phyloP scores from a whole-genome alignment of 225 moss, liverwort and hornwort species.

The Takakia lepidozioides region DNA sequence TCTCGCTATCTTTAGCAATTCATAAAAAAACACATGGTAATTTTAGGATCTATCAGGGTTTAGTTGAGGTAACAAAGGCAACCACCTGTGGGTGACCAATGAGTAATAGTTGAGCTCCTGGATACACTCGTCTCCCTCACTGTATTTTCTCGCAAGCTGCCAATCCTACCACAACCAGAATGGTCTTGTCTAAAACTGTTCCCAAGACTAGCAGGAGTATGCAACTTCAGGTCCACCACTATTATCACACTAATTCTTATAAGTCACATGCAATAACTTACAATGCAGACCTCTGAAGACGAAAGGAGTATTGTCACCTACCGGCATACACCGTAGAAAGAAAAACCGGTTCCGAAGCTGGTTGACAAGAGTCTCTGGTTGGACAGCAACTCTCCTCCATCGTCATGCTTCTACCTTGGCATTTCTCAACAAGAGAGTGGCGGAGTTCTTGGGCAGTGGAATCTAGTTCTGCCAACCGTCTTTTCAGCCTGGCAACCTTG shows the following conservation, averaged over 20 bases:
- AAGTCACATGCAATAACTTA: neutral
- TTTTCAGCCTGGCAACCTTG: slow-evolving; percentile 20
- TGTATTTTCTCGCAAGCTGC: slow-evolving; percentile 22
- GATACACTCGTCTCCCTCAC: slow-evolving; percentile 22
- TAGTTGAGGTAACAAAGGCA: no score
- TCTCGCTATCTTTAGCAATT: neutral
- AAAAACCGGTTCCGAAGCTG: slow-evolving; percentile 27
- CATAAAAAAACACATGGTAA: neutral
- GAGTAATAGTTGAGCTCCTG: slow-evolving; percentile 49
- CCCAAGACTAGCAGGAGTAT: neutral
- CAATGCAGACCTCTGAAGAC: no score
- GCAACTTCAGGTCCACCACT: neutral
- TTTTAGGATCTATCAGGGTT: neutral
- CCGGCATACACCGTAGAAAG: slow-evolving; percentile 33
- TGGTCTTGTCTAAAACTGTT: slow-evolving; percentile 1
- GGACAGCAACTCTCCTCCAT: slow-evolving; percentile 3
- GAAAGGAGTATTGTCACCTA: no score
- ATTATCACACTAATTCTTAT: neutral
- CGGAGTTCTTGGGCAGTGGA: slow-evolving; percentile 21
- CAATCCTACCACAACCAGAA: slow-evolving; percentile 25
- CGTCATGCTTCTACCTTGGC: neutral
- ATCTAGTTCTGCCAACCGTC: slow-evolving; percentile 24
- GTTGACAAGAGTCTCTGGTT: slow-evolving; percentile 12
- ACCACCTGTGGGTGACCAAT: slow-evolving; percentile 38
- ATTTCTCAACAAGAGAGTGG: slow-evolving; percentile 22